Base-by-base conservation (phyloP, 768 basidiomycete species). In the Lentinus tigrinus region DNA sequence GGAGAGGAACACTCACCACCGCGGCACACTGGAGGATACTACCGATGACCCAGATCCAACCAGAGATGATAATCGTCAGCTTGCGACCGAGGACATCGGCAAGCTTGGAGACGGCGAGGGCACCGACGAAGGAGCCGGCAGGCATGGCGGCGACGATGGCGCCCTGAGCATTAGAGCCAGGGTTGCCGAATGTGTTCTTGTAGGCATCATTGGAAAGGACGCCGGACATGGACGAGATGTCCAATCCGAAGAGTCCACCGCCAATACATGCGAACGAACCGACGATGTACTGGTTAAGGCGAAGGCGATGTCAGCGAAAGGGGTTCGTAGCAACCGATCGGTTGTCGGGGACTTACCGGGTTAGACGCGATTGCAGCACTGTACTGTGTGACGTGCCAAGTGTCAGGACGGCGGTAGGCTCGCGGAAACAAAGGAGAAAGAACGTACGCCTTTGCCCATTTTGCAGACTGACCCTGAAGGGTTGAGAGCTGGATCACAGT, bases 181-280 rank as follows among this genome's bases (percentile, higher is more conserved):
- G 87, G 60, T 70, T 58, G n/a, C 64, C 65, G 59, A 73, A 74
- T 9, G 64, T 63, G 39, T 60, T 63, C 58, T 67, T 67, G 64
- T 74, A 74, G 21, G 72, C 69, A 37, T 73, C 58, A 52, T 74
- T 74, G 70, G 73, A 86, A 63, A 90, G 72, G 51, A 90, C 87
- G 8, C 85, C 88, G 50, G 88, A 87, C 88, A 90, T 90, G 67
- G 87, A 90, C 65, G 88, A 87, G 67, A 91, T 89, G 77, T 91
- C 89, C 75, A 91, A 69, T 70, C 89, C 89, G 67, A 90, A 91
- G 37, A 91, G 81, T 48, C 86, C 86, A 63, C 88, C 88, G 37
- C 89, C 88, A 61, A 91, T 89, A 69, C 89, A 91, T 71, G 89
- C 88, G 72, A 91, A 91, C 17, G 86, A 84, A 28, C 89, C 89